Evolutionary conservation across 305 asterid genomes (phyloP).

Genomic region (Fraxinus platypoda): DNA sequence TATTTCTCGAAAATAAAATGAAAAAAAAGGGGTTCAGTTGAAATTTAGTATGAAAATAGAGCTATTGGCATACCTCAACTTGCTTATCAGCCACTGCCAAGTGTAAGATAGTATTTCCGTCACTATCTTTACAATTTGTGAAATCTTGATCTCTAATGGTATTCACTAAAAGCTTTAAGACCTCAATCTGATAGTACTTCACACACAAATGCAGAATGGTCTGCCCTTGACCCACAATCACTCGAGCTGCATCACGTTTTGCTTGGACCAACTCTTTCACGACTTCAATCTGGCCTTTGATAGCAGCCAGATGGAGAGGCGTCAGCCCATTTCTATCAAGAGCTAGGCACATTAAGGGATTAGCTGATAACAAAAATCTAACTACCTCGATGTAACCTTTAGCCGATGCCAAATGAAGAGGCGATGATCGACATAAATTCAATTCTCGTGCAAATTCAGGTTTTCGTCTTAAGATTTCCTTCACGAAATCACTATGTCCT

Average conservation of each 20-base stretch:
- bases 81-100: neutral
- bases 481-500: slow-evolving; percentile 16
- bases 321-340: slow-evolving; percentile 27
- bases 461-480: slow-evolving; percentile 14
- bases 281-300: slow-evolving; percentile 30
- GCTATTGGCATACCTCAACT: neutral
- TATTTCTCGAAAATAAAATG: too few relatives aligned
- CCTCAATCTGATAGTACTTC: slow-evolving; percentile 24
- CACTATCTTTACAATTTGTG: slow-evolving; percentile 7
- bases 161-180: slow-evolving; percentile 28
- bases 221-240: slow-evolving; percentile 9
- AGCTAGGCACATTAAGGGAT: slow-evolving; percentile 15
- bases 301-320: slow-evolving; percentile 37
- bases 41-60: neutral
- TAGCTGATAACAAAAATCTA: neutral
- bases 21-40: neutral
- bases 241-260: slow-evolving; percentile 12
- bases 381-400: slow-evolving; percentile 27
- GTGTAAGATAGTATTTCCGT: slow-evolving; percentile 23
- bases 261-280: slow-evolving; percentile 14
- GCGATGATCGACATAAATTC: neutral
- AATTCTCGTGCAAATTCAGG: slow-evolving; percentile 23
- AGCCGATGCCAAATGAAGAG: slow-evolving; percentile 19
- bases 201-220: slow-evolving; percentile 34
- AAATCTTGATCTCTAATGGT: neutral